Evolutionary conservation across 495 filamentous ascomycete species (phyloP).

Genomic region (Saxispiralis lemnorum): DNA sequence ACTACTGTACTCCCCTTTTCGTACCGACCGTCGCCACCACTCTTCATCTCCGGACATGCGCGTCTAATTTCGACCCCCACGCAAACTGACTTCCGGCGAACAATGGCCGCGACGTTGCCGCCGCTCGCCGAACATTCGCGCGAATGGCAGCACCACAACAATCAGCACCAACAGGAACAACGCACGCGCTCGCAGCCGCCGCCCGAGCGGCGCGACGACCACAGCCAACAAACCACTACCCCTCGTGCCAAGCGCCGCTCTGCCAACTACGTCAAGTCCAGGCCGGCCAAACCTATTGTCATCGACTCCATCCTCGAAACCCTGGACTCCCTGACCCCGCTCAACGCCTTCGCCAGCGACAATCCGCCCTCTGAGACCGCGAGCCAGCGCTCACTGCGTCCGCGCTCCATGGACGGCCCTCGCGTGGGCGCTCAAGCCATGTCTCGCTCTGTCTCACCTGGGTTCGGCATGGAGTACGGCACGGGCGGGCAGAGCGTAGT

Average conservation of each 20-base stretch:
- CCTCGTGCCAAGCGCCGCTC: not conserved
- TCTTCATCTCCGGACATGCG: no score
- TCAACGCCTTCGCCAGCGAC: not conserved
- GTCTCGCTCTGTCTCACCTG: constrained; percentile 13
- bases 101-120: no score
- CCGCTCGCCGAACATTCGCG: no score
- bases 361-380: not conserved
- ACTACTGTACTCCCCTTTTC: no score
- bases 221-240: not conserved
- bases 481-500: constrained; percentile 24
- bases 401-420: not conserved
- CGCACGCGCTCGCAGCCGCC: not conserved
- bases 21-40: no score
- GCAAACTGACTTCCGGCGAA: no score
- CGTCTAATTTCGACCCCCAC: no score
- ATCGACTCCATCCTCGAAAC: constrained; percentile 89
- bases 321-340: constrained; percentile 38
- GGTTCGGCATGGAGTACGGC: constrained; percentile 58
- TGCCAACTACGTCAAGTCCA: constrained; percentile 29
- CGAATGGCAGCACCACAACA: no score
- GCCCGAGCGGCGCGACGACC: not conserved
- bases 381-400: constrained; percentile 1
- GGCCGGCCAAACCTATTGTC: constrained; percentile 72
- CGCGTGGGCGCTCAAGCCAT: not conserved
- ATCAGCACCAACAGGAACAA: no score